Percentiles rank a stretch among this genome's conserved stretches.
Conservation (phyloP, 2,329 filamentous ascomycete genomes). For the Cordyceps tenuipes region DNA sequence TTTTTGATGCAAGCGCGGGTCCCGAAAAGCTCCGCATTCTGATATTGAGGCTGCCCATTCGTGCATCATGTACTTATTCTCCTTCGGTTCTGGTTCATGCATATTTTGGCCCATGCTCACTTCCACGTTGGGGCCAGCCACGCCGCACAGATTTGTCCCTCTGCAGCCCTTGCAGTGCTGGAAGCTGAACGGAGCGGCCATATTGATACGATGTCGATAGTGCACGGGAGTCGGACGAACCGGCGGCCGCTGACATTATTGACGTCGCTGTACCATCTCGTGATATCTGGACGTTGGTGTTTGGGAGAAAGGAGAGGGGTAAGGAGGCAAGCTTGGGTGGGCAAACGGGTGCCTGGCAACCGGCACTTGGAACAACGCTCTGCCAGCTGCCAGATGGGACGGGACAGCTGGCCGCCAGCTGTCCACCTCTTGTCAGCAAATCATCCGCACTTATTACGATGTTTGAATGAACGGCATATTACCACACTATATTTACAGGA, state of each 20-base stretch:
- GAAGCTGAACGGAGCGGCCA: not conserved
- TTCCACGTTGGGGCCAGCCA: not conserved
- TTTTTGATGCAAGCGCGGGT: not conserved
- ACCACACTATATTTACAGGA: not conserved
- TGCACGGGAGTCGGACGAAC: not conserved
- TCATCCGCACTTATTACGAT: not conserved
- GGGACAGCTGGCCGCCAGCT: not conserved
- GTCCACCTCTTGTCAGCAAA: not conserved
- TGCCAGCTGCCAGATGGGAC: not conserved
- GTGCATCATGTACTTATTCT: not conserved
- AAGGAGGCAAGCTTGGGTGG: not conserved
- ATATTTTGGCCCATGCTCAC: not conserved
- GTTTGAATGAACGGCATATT: not conserved
- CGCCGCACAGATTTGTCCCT: not conserved
- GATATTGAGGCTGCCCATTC: not conserved
- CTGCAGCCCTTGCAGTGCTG: not conserved
- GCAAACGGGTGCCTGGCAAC: not conserved
- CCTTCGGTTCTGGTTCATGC: constrained; percentile 3
- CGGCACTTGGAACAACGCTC: not conserved
- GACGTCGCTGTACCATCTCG: not conserved
- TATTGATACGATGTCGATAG: not conserved
- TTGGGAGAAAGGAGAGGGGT: not conserved
- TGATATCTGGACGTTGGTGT: not conserved
- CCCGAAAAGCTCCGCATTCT: constrained; percentile 2
- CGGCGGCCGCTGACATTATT: not conserved